phyloP scores from a whole-genome alignment of 106 monocot genomes.

The Dendrobium chrysotoxum region DNA sequence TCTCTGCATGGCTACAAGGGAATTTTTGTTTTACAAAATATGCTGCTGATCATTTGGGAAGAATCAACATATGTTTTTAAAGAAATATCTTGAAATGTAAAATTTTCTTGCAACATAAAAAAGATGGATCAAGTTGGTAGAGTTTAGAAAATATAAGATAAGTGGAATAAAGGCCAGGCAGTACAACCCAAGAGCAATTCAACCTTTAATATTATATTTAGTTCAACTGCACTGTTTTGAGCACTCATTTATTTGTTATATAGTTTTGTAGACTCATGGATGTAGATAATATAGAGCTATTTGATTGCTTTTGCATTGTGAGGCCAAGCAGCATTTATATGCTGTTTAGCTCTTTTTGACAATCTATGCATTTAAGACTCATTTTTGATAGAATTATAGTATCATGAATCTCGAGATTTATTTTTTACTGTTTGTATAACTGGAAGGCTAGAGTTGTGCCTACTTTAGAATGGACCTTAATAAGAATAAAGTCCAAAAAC shows the following conservation, averaged over 20 bases:
- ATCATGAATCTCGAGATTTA: neutral
- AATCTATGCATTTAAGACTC: neutral
- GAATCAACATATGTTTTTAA: too few relatives aligned
- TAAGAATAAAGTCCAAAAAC: neutral
- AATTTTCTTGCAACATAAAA: too few relatives aligned
- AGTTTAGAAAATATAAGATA: neutral
- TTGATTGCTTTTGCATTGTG: neutral
- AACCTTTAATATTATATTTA: neutral
- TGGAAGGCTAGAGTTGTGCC: neutral
- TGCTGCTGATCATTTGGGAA: too few relatives aligned
- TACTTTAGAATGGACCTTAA: neutral
- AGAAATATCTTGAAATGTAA: too few relatives aligned
- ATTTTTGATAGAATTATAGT: neutral
- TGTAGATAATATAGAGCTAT: too few relatives aligned
- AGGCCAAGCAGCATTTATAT: neutral
- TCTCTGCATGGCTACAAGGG: too few relatives aligned
- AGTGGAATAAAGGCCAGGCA: neutral
- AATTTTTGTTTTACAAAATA: too few relatives aligned
- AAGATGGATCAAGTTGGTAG: neutral
- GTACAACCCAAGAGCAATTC: neutral
- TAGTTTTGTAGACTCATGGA: too few relatives aligned
- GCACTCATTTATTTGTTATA: too few relatives aligned
- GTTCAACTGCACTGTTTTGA: neutral
- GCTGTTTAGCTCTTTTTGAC: neutral
- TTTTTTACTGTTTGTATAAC: neutral